These are phyloP conservation scores for Chaetoceros tenuissimus DNA, from an alignment of 108 stramenopile genomes.

Conservation along the genomic window DNA sequence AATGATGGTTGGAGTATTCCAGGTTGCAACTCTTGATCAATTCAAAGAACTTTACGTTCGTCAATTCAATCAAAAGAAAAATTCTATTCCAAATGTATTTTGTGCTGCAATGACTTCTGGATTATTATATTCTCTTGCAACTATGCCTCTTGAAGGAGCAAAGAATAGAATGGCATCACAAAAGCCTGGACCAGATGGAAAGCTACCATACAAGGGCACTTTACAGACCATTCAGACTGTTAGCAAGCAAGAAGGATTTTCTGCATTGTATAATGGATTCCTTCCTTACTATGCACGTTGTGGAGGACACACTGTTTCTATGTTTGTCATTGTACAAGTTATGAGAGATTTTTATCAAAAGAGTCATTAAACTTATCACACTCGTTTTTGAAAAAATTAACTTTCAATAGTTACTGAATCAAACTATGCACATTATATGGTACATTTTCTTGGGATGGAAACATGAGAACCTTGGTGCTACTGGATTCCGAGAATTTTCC, in stretches of 20 bases:
- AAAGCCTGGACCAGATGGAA: constrained; percentile 65
- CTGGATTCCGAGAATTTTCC: constrained; percentile 11
- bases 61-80: constrained; percentile 53
- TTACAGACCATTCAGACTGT: constrained; percentile 72
- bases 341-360: constrained; percentile 59
- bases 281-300: constrained; percentile 91
- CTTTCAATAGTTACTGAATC: too few relatives aligned
- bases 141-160: constrained; percentile 90
- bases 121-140: constrained; percentile 84
- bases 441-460: constrained; percentile 15
- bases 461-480: constrained; percentile 19
- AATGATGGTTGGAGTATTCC: constrained; percentile 89
- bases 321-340: constrained; percentile 87
- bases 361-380: background rate
- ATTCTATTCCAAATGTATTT: constrained; percentile 84
- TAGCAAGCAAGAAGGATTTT: constrained; percentile 61
- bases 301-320: constrained; percentile 91
- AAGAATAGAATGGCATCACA: constrained; percentile 95
- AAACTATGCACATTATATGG: too few relatives aligned
- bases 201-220: constrained; percentile 78
- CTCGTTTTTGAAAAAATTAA: too few relatives aligned
- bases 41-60: constrained; percentile 76
- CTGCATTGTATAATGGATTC: constrained; percentile 77
- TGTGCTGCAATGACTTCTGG: constrained; percentile 88
- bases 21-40: constrained; percentile 92